Evolutionary conservation across 176 grass and related monocot genomes (phyloP), one percentile per base, ranked within the genome.

Genomic region (Eragrostis curvula): DNA sequence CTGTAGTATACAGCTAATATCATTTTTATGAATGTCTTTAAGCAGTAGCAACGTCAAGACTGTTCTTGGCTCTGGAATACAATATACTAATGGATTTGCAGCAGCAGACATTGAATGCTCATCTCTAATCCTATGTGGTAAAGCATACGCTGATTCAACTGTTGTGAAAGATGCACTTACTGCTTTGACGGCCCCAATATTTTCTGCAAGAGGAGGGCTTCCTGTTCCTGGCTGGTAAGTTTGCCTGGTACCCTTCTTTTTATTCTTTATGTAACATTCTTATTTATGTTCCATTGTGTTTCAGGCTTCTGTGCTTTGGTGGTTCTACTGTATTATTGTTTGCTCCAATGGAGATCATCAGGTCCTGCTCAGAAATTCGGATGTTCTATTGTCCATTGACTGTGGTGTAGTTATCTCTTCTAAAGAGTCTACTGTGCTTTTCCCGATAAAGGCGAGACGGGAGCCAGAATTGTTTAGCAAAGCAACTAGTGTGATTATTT

Each of bases 91-190:
- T 88, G 96, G 92, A 80, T 93, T 95, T 85, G 90, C 90, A 20
- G 88, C 71, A 23, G 96, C 86, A 55, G 96, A 98, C 58, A 79
- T 91, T 81, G 92, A 93, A 40, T 88, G 92, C 9, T 89, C 82
- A 74, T 93, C 96, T 63, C 86, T 95, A 61, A 83, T 98, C 48
- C 79, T 98, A 55, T 95, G 92, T 17, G 96, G 96, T 75, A 98
- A 95, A 90, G 90, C 96, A 53, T 95, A 88, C 67, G 66, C 86
- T 72, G 86, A 93, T 93, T 69, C 63, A 55, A 67, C 57, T 77
- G 61, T 83, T 66, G 57, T 91, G 48, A 95, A 91, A 83, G 74
- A 88, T 91, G 90, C 92, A 82, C 82, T 98, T 71, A 32, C 80
- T 42, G 92, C 96, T 79, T 86, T 98, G 82, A 65, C 96, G 84